Conservation (phyloP, 345 rosid species). For the Boechera retrofracta region DNA sequence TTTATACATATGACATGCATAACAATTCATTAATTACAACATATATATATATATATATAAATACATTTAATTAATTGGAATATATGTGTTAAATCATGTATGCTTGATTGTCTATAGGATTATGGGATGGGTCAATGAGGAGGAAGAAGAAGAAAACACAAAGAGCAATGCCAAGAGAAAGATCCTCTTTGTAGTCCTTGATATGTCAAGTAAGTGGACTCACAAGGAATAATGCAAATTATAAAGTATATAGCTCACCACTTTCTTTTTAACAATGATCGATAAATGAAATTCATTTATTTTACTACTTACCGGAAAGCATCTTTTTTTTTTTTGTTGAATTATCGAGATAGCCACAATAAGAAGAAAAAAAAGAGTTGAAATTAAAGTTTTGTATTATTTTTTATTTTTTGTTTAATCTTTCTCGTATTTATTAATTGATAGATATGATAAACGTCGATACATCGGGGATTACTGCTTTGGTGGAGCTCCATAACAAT, state of each 20-base stretch:
- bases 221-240: neutral
- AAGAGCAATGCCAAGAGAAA: constrained; percentile 41
- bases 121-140: constrained; percentile 51
- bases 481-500: constrained; percentile 65
- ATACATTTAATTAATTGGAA: neutral
- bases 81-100: neutral
- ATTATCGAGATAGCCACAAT: neutral
- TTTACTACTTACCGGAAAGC: neutral
- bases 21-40: neutral
- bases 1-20: neutral
- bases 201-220: constrained; percentile 77
- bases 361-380: neutral
- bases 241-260: constrained; percentile 1
- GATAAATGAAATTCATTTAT: neutral
- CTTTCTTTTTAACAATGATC: neutral
- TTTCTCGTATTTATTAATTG: neutral
- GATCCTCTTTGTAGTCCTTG: constrained; percentile 68
- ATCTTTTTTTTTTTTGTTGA: neutral
- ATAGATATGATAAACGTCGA: constrained; percentile 75
- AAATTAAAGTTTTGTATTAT: neutral
- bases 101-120: constrained; percentile 52
- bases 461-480: constrained; percentile 76
- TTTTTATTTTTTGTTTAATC: neutral
- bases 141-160: constrained; percentile 45
- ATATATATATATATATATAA: neutral